These are phyloP conservation scores for Monilinia fructigena DNA, from an alignment of 2,329 filamentous ascomycete species.

Conservation along the genomic window DNA sequence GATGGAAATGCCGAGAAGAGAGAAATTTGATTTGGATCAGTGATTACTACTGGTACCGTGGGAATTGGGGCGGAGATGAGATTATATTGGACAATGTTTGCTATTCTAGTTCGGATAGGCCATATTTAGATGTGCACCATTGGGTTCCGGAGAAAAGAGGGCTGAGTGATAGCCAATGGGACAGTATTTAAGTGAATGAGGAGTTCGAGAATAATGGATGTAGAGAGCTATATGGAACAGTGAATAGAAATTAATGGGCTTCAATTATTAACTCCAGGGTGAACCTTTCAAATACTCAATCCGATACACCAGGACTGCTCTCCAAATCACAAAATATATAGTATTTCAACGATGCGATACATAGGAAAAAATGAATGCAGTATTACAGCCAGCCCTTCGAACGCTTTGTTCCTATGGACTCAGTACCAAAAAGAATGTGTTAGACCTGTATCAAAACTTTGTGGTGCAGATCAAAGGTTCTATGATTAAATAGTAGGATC, in stretches of 20 bases:
- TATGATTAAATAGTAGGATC: background rate
- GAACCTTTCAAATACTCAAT: background rate
- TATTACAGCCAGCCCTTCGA: background rate
- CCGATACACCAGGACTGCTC: no score
- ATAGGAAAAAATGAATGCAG: background rate
- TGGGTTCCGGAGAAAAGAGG: background rate
- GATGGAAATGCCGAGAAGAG: no score
- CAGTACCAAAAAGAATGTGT: background rate
- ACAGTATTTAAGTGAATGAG: background rate
- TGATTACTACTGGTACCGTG: no score
- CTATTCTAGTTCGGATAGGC: no score
- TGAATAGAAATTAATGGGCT: no score
- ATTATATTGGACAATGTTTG: no score
- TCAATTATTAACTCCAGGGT: background rate
- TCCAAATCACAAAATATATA: background rate
- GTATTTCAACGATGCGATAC: background rate
- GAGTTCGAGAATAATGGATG: background rate
- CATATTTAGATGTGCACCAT: background rate
- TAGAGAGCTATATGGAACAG: background rate
- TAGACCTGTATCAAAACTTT: background rate
- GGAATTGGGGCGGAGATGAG: no score
- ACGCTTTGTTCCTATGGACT: background rate
- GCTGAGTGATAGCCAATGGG: background rate
- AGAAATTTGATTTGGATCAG: background rate
- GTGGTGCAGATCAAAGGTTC: background rate